These are phyloP conservation scores for Ilyonectria destructans DNA, from an alignment of 2,329 filamentous ascomycete species.

Conservation along the genomic window DNA sequence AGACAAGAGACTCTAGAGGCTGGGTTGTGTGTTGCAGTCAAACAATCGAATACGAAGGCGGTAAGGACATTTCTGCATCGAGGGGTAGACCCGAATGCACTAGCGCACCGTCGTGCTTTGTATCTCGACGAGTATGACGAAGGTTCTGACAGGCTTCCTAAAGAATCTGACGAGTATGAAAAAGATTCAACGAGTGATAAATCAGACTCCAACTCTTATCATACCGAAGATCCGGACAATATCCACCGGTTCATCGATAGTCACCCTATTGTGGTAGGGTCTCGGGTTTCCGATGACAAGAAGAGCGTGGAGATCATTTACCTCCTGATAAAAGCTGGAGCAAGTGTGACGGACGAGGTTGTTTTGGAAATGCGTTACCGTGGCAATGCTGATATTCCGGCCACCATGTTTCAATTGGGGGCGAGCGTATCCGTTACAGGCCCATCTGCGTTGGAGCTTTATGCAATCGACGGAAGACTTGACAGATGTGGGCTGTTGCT, in stretches of 20 bases:
- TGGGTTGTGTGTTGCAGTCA: background rate
- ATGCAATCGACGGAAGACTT: background rate
- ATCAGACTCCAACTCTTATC: background rate
- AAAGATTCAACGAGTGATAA: background rate
- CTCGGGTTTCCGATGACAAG: too few relatives aligned
- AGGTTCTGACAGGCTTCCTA: background rate
- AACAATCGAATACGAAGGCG: background rate
- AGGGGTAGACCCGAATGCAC: constrained; percentile 9
- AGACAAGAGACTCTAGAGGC: constrained; percentile 2
- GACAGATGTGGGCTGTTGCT: background rate
- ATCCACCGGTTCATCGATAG: background rate
- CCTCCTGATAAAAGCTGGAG: background rate
- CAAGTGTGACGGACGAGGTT: background rate
- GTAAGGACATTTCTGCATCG: background rate
- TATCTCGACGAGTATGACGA: background rate
- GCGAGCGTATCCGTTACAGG: background rate
- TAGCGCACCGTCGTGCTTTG: background rate
- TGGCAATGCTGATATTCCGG: too few relatives aligned
- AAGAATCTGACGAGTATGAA: background rate
- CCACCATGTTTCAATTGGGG: background rate
- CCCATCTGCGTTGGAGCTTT: background rate
- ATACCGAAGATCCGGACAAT: background rate
- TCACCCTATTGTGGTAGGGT: too few relatives aligned
- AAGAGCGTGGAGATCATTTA: background rate
- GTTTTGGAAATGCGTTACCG: too few relatives aligned